These are phyloP conservation scores for Fraxinus sp. DNA, from an alignment of 305 asterid species.

Conservation along the genomic window DNA sequence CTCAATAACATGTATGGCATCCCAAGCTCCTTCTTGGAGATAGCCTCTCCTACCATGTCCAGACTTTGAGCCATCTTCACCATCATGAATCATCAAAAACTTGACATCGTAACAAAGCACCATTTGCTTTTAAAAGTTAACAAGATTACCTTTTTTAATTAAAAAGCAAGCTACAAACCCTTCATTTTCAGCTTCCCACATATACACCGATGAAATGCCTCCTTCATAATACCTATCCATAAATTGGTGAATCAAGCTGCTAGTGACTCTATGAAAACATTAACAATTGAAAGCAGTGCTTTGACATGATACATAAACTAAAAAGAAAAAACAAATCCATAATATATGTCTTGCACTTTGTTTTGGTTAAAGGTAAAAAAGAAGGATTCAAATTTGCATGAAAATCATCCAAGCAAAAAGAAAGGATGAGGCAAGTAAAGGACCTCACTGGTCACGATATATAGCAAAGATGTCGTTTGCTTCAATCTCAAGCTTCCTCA, in stretches of 20 bases:
- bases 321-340: background rate
- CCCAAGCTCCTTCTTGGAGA: conserved; percentile 98
- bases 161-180: conserved; percentile 91
- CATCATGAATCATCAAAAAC: conserved; percentile 22
- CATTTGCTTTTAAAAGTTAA: conserved; percentile 4
- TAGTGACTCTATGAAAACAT: conserved; percentile 26
- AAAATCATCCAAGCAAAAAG: conserved; percentile 17
- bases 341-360: background rate
- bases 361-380: background rate
- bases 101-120: conserved; percentile 23
- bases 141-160: conserved; percentile 72
- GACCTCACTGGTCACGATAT: conserved; percentile 99
- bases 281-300: background rate
- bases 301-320: background rate
- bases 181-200: conserved; percentile 88
- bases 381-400: background rate
- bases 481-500: conserved; percentile 95
- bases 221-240: conserved; percentile 95
- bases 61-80: conserved; percentile 81
- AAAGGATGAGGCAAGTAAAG: conserved; percentile 70
- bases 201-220: conserved; percentile 87
- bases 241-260: conserved; percentile 46
- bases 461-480: conserved; percentile 89
- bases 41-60: conserved; percentile 86
- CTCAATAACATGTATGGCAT: conserved; percentile 97